A percentile compares a stretch with the other conserved stretches of the same genome.
phyloP scores from a whole-genome alignment of 2,329 filamentous ascomycete species.

The Sporothrix curviconia region DNA sequence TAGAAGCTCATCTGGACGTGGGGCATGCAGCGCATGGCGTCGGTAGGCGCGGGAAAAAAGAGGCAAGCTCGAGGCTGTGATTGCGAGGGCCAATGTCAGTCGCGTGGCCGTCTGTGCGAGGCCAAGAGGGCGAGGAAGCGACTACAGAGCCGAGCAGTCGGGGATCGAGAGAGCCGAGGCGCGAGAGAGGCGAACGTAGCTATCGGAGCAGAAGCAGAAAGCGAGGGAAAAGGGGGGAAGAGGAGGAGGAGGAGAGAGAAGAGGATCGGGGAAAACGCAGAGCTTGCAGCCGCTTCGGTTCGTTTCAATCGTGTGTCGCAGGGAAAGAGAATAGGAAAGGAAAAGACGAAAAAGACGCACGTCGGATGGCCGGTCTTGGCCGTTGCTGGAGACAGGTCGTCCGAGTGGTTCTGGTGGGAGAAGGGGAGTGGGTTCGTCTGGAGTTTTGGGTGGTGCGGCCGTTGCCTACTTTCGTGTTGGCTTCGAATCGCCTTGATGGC shows the following conservation, averaged over 20 bases:
- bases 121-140: neutral
- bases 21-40: constrained; percentile 20
- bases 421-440: neutral
- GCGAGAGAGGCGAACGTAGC: neutral
- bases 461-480: constrained; percentile 4
- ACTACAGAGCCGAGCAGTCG: neutral
- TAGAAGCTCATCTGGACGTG: constrained; percentile 20
- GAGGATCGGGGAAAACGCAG: neutral
- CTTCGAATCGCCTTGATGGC: constrained; percentile 5
- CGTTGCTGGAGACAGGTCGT: neutral
- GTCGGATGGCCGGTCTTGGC: neutral
- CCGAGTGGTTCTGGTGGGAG: neutral
- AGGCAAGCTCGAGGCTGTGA: neutral
- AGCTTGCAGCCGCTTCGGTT: no score
- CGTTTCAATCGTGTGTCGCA: neutral
- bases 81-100: no score
- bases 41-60: constrained; percentile 4
- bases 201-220: neutral
- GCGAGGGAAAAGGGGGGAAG: neutral
- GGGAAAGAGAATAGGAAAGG: neutral
- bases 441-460: neutral
- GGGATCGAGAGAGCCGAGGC: neutral
- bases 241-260: neutral
- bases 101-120: neutral
- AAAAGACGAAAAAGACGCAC: neutral